These are phyloP conservation scores for Erythrobasidium hasegawianum DNA, from an alignment of 1,284 basidiomycete genomes.

Conservation along the genomic window DNA sequence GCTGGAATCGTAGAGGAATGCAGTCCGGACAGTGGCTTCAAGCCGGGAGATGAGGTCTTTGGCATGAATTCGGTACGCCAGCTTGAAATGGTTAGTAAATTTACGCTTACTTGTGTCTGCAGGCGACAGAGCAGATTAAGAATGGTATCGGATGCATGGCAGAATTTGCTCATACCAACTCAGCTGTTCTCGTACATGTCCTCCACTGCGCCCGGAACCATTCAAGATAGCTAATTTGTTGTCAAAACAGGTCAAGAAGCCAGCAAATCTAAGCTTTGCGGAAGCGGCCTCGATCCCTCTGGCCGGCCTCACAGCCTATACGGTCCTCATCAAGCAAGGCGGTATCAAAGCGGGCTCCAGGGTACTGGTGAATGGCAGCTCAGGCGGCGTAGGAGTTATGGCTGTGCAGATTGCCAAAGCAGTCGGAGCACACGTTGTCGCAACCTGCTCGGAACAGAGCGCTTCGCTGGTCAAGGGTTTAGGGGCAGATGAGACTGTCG, in stretches of 20 bases:
- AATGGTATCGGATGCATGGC: slow-evolving; percentile 57
- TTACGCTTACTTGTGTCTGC: no score
- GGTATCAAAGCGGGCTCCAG: slow-evolving; percentile 43
- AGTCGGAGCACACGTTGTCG: slow-evolving; percentile 58
- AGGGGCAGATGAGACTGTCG: slow-evolving; percentile 57
- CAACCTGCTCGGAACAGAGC: slow-evolving; percentile 59
- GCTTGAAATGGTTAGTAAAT: no score
- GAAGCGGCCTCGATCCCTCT: slow-evolving; percentile 61
- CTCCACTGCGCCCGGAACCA: no score
- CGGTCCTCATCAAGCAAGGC: slow-evolving; percentile 56
- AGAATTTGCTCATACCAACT: slow-evolving; percentile 55
- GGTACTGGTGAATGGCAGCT: slow-evolving; percentile 65
- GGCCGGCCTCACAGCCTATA: slow-evolving; percentile 59
- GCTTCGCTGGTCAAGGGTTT: slow-evolving; percentile 51
- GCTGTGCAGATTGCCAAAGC: slow-evolving; percentile 65
- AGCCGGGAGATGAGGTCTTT: slow-evolving; percentile 60
- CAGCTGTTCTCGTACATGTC: slow-evolving; percentile 8
- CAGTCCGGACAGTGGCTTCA: slow-evolving; percentile 54
- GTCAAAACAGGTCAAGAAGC: slow-evolving; percentile 51
- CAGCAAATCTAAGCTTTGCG: slow-evolving; percentile 54
- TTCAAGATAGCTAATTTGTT: no score
- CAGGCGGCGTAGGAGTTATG: slow-evolving; percentile 61
- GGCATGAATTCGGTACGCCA: slow-evolving; percentile 50
- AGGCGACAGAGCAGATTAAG: slow-evolving; percentile 37
- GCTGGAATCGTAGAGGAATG: slow-evolving; percentile 60